Evolutionary conservation across 2,329 filamentous ascomycete genomes (phyloP).

Genomic region (Colletotrichum incanum): DNA sequence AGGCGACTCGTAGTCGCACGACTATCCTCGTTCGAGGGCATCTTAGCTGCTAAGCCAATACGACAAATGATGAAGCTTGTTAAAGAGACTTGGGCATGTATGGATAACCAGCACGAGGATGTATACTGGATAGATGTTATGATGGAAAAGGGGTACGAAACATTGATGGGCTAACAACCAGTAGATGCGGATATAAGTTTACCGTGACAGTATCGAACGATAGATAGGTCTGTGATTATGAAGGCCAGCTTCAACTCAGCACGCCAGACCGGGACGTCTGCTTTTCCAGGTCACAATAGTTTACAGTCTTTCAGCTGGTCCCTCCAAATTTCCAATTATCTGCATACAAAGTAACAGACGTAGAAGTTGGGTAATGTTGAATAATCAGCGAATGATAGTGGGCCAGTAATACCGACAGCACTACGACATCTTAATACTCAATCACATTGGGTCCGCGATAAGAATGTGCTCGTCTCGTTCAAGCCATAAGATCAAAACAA

Average conservation of each 20-base stretch:
- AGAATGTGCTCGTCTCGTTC: not conserved
- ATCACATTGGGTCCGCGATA: not conserved
- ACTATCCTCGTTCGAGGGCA: constrained; percentile 54
- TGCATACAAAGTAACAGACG: not conserved
- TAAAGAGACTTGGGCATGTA: constrained; percentile 59
- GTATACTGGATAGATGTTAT: constrained; percentile 62
- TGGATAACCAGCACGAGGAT: constrained; percentile 44
- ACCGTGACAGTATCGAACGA: no score
- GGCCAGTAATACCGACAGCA: not conserved
- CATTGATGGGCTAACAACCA: constrained; percentile 41
- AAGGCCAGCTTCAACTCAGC: not conserved
- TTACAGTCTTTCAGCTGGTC: not conserved
- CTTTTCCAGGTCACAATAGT: not conserved
- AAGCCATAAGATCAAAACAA: no score
- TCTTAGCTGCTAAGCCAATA: constrained; percentile 58
- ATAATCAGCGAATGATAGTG: no score
- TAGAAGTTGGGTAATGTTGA: not conserved
- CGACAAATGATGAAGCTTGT: constrained; percentile 57
- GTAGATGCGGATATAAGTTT: no score
- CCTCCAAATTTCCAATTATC: not conserved
- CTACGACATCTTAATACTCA: not conserved
- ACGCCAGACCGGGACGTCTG: not conserved
- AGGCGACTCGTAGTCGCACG: constrained; percentile 56
- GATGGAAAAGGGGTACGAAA: constrained; percentile 47
- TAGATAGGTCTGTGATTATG: no score